These are phyloP conservation scores for Penicillium macrosclerotiorum DNA, from an alignment of 495 filamentous ascomycete species.

Conservation along the genomic window DNA sequence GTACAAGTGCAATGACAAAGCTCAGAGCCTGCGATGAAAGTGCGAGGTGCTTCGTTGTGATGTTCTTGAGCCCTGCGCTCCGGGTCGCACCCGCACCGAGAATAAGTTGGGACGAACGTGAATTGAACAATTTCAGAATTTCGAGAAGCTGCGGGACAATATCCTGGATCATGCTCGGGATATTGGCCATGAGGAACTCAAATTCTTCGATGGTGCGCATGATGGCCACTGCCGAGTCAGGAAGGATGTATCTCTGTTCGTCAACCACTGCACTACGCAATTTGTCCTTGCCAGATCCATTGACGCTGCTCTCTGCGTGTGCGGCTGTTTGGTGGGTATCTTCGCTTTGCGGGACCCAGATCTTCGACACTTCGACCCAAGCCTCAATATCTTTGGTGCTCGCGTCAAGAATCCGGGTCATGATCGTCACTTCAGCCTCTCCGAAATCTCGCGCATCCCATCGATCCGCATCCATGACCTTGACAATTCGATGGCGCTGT, in stretches of 20 bases:
- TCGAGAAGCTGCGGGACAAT: constrained; percentile 70
- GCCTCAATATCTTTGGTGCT: constrained; percentile 76
- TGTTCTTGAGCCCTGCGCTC: constrained; percentile 92
- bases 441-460: constrained; percentile 90
- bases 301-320: constrained; percentile 35
- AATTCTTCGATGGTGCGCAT: constrained; percentile 79
- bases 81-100: constrained; percentile 89
- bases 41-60: constrained; percentile 93
- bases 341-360: constrained; percentile 59
- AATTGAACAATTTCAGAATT: constrained; percentile 89
- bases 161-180: constrained; percentile 84
- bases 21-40: constrained; percentile 86
- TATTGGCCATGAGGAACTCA: constrained; percentile 74
- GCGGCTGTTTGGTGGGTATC: constrained; percentile 23
- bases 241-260: constrained; percentile 79
- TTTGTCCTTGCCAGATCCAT: constrained; percentile 66
- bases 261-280: constrained; percentile 75
- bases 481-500: constrained; percentile 75
- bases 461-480: constrained; percentile 82
- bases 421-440: constrained; percentile 58
- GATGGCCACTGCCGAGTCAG: constrained; percentile 74
- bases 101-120: constrained; percentile 87
- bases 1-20: constrained; percentile 83
- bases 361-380: constrained; percentile 69
- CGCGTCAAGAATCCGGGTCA: constrained; percentile 68